Evolutionary conservation across 139 green algal species (phyloP).

Genomic region (Closterium sp.): DNA sequence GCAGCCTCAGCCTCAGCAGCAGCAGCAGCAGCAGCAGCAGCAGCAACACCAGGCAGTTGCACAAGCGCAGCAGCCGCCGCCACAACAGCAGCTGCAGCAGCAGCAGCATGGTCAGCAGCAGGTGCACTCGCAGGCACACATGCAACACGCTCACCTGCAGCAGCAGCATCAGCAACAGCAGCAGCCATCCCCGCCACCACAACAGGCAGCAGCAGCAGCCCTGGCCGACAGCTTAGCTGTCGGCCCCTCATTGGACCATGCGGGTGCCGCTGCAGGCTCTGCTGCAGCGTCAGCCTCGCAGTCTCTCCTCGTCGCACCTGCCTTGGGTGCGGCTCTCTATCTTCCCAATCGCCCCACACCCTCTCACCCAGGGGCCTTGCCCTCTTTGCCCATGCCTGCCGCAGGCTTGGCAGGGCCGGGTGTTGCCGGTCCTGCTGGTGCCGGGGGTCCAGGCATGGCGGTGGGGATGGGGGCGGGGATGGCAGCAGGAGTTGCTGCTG

Average conservation of each 20-base stretch:
- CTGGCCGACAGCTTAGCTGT: background rate
- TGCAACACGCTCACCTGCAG: background rate
- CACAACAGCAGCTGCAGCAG: conserved; percentile 4
- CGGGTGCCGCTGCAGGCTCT: background rate
- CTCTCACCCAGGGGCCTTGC: background rate
- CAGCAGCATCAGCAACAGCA: background rate
- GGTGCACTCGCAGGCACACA: background rate
- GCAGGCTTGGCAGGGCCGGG: background rate
- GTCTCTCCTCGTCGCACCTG: background rate
- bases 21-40: background rate
- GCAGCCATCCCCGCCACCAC: background rate
- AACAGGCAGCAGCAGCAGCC: background rate
- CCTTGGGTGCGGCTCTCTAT: background rate
- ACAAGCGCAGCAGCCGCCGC: conserved; percentile 1
- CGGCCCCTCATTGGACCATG: background rate
- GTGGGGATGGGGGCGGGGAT: background rate
- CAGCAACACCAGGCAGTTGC: conserved; percentile 1
- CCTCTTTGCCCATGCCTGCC: background rate
- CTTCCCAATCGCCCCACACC: background rate
- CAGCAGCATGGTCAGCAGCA: background rate
- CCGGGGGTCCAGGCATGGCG: background rate
- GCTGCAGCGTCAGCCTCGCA: background rate
- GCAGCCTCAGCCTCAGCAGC: conserved; percentile 16
- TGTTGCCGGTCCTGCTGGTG: background rate
- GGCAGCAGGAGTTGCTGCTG: background rate